These are phyloP conservation scores for Leccinellum rugosiceps DNA, from an alignment of 768 basidiomycete genomes.

Conservation along the genomic window DNA sequence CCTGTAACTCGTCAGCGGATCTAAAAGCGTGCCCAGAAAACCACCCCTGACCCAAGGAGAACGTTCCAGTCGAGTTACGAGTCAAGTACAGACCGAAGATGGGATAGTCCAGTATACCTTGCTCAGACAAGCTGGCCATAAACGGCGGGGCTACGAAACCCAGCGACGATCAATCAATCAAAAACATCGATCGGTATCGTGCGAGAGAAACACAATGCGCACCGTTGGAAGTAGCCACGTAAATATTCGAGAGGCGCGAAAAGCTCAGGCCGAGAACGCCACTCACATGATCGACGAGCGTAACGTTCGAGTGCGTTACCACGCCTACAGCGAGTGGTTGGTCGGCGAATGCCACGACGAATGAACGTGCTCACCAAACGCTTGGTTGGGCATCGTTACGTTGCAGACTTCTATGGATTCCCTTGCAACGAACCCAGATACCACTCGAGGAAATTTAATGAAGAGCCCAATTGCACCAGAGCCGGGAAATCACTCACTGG, in stretches of 20 bases:
- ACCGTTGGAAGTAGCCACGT: conserved; percentile 47
- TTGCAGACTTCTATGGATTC: conserved; percentile 63
- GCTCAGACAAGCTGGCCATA: conserved; percentile 56
- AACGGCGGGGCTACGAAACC: conserved; percentile 58
- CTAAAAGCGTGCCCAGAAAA: background rate
- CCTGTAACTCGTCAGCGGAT: conserved; percentile 40
- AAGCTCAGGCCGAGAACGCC: conserved; percentile 78
- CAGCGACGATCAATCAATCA: background rate
- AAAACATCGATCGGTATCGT: background rate
- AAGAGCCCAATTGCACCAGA: background rate
- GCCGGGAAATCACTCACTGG: conserved; percentile 45
- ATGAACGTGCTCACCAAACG: conserved; percentile 52
- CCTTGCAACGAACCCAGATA: conserved; percentile 65
- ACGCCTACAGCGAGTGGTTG: conserved; percentile 43
- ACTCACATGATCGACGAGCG: conserved; percentile 59
- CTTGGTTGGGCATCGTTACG: conserved; percentile 57
- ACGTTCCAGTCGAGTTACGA: conserved; percentile 54
- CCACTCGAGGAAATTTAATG: conserved; percentile 39
- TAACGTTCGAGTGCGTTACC: conserved; percentile 59
- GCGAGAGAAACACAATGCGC: conserved; percentile 17
- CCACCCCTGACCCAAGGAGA: conserved; percentile 53
- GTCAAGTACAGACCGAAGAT: conserved; percentile 71
- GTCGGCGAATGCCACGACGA: background rate
- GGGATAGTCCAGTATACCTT: conserved; percentile 68
- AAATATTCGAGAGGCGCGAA: conserved; percentile 64